Evolutionary conservation across 768 basidiomycete species (phyloP).

Genomic region (Phanerochaete sordida): DNA sequence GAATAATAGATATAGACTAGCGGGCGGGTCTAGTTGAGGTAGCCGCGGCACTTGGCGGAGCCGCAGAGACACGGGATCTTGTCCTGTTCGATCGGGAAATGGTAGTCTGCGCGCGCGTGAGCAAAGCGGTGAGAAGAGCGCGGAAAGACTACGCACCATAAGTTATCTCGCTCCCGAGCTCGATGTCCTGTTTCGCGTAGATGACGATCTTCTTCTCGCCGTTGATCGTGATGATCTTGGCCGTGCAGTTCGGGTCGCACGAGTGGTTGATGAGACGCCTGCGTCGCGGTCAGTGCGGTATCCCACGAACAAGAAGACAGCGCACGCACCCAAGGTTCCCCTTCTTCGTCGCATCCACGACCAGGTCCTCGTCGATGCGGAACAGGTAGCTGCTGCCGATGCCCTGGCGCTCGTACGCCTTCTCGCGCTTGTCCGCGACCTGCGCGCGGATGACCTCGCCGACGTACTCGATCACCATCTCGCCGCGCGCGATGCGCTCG

Average conservation of each 20-base stretch:
- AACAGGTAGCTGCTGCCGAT: slow-evolving; percentile 98
- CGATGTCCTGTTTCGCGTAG: slow-evolving; percentile 94
- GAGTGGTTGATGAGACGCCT: slow-evolving; percentile 99
- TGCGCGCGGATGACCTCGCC: slow-evolving; percentile 95
- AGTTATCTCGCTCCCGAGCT: slow-evolving; percentile 96
- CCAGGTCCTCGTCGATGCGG: slow-evolving; percentile 95
- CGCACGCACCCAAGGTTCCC: slow-evolving; percentile 88
- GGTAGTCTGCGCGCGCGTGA: slow-evolving; percentile 67
- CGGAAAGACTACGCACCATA: slow-evolving; percentile 67
- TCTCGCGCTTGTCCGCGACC: slow-evolving; percentile 96
- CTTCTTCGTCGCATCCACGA: slow-evolving; percentile 99
- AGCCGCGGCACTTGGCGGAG: slow-evolving; percentile 88
- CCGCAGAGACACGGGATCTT: slow-evolving; percentile 94
- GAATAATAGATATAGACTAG: slow-evolving; percentile 10
- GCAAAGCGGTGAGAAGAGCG: slow-evolving; percentile 1
- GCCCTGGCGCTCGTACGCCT: slow-evolving; percentile 93
- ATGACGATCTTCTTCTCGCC: slow-evolving; percentile 99
- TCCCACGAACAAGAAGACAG: not conserved
- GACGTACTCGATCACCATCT: slow-evolving; percentile 99
- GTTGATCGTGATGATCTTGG: slow-evolving; percentile 88
- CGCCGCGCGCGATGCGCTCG: slow-evolving; percentile 89
- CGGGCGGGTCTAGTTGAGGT: slow-evolving; percentile 73
- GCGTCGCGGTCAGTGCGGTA: not conserved
- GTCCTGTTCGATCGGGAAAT: slow-evolving; percentile 98
- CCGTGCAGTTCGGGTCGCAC: slow-evolving; percentile 91